phyloP scores from a whole-genome alignment of 2,329 filamentous ascomycete genomes.

The Penicillium corylophilum region DNA sequence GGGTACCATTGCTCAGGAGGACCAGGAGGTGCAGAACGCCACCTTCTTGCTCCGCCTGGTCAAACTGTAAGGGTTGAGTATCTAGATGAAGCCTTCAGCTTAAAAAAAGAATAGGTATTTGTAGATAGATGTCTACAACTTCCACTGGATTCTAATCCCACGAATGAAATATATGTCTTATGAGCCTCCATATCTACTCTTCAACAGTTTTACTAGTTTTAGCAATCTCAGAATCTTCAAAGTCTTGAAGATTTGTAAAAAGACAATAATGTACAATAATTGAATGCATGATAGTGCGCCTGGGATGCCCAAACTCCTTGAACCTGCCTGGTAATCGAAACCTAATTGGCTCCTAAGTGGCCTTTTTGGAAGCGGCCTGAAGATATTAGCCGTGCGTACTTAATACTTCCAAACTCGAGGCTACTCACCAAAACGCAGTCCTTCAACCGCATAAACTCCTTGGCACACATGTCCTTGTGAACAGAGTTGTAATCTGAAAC shows the following conservation, averaged over 20 bases:
- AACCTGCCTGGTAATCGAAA: neutral
- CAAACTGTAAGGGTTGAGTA: constrained; percentile 57
- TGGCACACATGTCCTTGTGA: constrained; percentile 83
- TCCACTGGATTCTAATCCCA: constrained; percentile 1
- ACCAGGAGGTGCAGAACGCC: constrained; percentile 81
- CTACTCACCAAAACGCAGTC: constrained; percentile 78
- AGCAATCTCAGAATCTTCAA: neutral
- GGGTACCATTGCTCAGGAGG: constrained; percentile 72
- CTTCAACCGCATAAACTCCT: constrained; percentile 82
- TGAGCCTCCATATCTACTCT: neutral
- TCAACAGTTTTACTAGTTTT: neutral
- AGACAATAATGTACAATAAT: neutral
- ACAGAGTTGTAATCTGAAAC: constrained; percentile 85
- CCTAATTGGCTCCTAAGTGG: constrained; percentile 21
- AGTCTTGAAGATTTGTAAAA: neutral
- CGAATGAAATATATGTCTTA: neutral
- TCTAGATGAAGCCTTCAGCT: too few species aligned
- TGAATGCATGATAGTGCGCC: neutral
- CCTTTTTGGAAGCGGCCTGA: constrained; percentile 55
- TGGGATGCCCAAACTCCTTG: neutral
- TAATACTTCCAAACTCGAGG: neutral
- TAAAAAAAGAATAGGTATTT: neutral
- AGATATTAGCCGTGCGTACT: neutral
- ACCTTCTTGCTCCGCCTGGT: constrained; percentile 75
- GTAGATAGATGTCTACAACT: constrained; percentile 11